Percentiles rank a stretch among this genome's conserved stretches.
phyloP scores from a whole-genome alignment of 495 filamentous ascomycete genomes.

The Venustampulla echinocandica region DNA sequence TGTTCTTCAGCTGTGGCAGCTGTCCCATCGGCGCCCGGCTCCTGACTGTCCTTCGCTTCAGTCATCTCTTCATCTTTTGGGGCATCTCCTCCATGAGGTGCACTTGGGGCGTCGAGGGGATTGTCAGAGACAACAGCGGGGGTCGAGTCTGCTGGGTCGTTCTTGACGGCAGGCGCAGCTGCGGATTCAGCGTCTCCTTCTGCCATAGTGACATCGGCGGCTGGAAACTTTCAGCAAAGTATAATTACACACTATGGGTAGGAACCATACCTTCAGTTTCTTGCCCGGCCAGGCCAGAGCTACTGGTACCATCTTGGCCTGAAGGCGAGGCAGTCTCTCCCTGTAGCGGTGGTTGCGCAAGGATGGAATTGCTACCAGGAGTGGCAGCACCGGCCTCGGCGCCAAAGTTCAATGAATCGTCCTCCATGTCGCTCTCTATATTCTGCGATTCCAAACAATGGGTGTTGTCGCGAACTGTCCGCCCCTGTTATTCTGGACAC shows the following conservation, averaged over 20 bases:
- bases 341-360: conserved; percentile 41
- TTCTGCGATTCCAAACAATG: conserved; percentile 5
- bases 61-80: conserved; percentile 82
- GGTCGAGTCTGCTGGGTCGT: conserved; percentile 42
- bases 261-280: conserved; percentile 14
- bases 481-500: not conserved
- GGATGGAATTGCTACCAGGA: conserved; percentile 39
- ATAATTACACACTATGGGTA: not conserved
- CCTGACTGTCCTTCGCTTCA: conserved; percentile 45
- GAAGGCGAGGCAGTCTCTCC: conserved; percentile 25
- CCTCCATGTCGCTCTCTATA: conserved; percentile 40
- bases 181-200: conserved; percentile 28
- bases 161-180: conserved; percentile 42
- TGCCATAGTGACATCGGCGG: conserved; percentile 46
- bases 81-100: conserved; percentile 58
- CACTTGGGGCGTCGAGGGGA: conserved; percentile 76
- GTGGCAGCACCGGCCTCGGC: conserved; percentile 43
- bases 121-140: conserved; percentile 62
- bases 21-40: conserved; percentile 34
- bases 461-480: conserved; percentile 18
- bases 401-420: conserved; percentile 42
- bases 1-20: conserved; percentile 27
- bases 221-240: conserved; percentile 10
- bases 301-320: conserved; percentile 31
- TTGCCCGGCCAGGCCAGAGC: conserved; percentile 3